Conservation (phyloP, 2,329 filamentous ascomycete genomes). For the Microdochium bolleyi region DNA sequence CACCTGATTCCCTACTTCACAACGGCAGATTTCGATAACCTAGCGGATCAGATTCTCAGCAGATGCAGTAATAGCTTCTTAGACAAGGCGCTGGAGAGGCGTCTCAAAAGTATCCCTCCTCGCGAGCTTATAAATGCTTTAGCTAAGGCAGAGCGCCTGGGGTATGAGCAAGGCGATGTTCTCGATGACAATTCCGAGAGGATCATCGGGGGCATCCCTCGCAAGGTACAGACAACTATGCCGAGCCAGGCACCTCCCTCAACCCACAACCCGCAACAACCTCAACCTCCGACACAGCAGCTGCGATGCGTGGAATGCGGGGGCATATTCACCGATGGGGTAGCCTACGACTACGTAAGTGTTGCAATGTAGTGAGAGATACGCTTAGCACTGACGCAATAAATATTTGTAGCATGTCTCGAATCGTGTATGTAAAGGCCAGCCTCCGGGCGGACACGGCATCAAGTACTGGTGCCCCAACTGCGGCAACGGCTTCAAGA, state of each 20-base stretch:
- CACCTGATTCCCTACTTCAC: slow-evolving; percentile 31
- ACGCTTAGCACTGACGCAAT: background rate
- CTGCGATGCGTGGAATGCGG: slow-evolving; percentile 18
- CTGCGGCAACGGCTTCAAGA: slow-evolving; percentile 38
- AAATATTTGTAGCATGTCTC: slow-evolving; percentile 21
- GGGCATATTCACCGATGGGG: slow-evolving; percentile 13
- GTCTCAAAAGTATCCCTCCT: slow-evolving; percentile 45
- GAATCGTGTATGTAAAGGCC: slow-evolving; percentile 23
- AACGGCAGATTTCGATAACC: slow-evolving; percentile 32
- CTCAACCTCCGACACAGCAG: slow-evolving; percentile 1
- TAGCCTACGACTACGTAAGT: slow-evolving; percentile 21
- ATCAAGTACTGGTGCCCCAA: slow-evolving; percentile 31
- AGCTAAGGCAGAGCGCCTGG: slow-evolving; percentile 47
- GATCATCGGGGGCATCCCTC: slow-evolving; percentile 17
- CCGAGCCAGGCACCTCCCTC: slow-evolving; percentile 13
- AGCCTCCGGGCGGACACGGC: slow-evolving; percentile 10
- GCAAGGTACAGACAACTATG: slow-evolving; percentile 6
- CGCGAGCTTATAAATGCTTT: slow-evolving; percentile 48
- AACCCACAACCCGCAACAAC: slow-evolving; percentile 2
- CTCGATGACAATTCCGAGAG: slow-evolving; percentile 33
- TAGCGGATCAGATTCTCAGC: slow-evolving; percentile 32
- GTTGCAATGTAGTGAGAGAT: background rate
- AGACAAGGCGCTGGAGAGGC: slow-evolving; percentile 41
- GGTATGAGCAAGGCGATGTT: slow-evolving; percentile 44
- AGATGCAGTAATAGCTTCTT: slow-evolving; percentile 41